A percentile compares a stretch with the other conserved stretches of the same genome.
Evolutionary conservation across 495 filamentous ascomycete genomes (phyloP).

Genomic region (Penicillium goetzii): DNA sequence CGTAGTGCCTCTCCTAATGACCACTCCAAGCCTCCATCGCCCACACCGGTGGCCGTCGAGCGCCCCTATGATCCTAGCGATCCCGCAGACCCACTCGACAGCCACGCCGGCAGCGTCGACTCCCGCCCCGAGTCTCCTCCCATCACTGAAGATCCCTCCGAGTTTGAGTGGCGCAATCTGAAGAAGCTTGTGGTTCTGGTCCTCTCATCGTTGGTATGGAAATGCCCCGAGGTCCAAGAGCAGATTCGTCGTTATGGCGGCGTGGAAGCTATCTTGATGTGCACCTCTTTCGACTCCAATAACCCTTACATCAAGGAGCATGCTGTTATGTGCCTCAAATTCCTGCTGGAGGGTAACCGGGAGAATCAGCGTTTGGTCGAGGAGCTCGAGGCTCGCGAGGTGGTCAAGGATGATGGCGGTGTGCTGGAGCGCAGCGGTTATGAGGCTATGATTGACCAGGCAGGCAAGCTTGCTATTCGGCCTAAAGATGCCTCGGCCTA

Average conservation of each 20-base stretch:
- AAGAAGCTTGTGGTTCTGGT: constrained; percentile 91
- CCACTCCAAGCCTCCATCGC: constrained; percentile 31
- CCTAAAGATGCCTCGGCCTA: constrained; percentile 38
- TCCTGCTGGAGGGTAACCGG: constrained; percentile 80
- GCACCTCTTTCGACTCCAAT: constrained; percentile 82
- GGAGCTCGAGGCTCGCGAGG: constrained; percentile 60
- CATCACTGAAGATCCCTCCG: constrained; percentile 77
- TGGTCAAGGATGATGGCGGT: constrained; percentile 51
- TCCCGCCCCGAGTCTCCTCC: constrained; percentile 60
- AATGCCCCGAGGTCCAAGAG: constrained; percentile 77
- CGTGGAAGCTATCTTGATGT: constrained; percentile 82
- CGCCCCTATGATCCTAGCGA: constrained; percentile 60
- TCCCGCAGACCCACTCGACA: constrained; percentile 46
- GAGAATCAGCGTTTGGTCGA: constrained; percentile 78
- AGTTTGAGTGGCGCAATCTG: constrained; percentile 91
- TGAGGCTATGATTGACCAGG: constrained; percentile 57
- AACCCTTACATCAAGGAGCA: constrained; percentile 91
- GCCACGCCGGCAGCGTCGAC: constrained; percentile 40
- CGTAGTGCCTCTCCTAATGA: constrained; percentile 37
- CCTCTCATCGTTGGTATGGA: constrained; percentile 79
- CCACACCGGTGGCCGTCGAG: constrained; percentile 57
- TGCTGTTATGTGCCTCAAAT: constrained; percentile 87
- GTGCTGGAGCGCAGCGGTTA: constrained; percentile 56
- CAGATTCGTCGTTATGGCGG: constrained; percentile 83
- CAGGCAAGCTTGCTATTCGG: constrained; percentile 52